Evolutionary conservation across 306 rosid species (phyloP), one percentile per base, ranked within the genome.

Genomic region (Luffa aegyptiaca): DNA sequence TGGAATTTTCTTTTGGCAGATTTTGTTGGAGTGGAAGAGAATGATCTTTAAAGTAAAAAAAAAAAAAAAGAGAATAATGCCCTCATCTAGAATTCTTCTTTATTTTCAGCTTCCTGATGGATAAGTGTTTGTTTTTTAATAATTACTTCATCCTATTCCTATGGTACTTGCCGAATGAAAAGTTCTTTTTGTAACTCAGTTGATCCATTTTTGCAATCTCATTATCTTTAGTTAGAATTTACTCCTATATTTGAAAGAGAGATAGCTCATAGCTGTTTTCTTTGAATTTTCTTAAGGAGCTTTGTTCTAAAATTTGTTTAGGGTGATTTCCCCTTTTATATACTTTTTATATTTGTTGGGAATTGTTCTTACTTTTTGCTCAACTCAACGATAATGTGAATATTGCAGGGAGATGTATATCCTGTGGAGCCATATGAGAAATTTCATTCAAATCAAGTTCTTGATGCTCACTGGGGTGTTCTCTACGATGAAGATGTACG

Each of bases 391-490:
- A 6, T 14, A 44, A 46, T 72, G 56, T 75, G 20, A 51, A 8
- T 63, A 35, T 81, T 80, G 76, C 82, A 89, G 92, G 92, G 92
- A 33, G 92, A 89, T 82, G 90, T 89, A 59, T 89, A 89, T 80
- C 92, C 92, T 0, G 86, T 89, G 81, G 90, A 86, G 88, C 88
- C 88, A 2, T 89, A 81, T 21, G 81, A 86, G 31, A 82, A 77
- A 42, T 82, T 81, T 46, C 37, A 35, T 21, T 42, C 76, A 75
- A 78, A 78, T 78, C 81, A 82, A 85, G 87, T 89, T 80, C 92
- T 89, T 65, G 90, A 89, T 65, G 88, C 92, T 77, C 88, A 89
- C 51, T 89, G 92, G 92, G 92, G 92, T 62, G 87, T 86, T 81
- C 87, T 89, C 68, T 83, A 83, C 41, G 87, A 86, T 83, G 90